phyloP scores from a whole-genome alignment of 257 asterid species.

The Solanum chiquidenum region DNA sequence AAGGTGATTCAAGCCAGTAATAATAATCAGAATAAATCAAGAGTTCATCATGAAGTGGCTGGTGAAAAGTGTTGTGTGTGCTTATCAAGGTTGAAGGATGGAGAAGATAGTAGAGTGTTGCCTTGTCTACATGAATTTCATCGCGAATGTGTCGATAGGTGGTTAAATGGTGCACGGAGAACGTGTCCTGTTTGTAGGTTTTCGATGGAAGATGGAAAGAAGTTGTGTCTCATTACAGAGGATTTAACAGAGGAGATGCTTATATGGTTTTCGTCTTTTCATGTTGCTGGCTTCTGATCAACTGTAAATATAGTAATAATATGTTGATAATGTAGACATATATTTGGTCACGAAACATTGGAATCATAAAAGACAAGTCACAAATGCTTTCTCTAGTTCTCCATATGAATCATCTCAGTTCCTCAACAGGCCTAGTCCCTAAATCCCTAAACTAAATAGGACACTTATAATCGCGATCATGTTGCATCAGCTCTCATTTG shows the following conservation, averaged over 20 bases:
- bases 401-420: background rate
- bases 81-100: slow-evolving; percentile 19
- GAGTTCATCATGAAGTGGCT: background rate
- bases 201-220: slow-evolving; percentile 5
- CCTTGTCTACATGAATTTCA: slow-evolving; percentile 39
- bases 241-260: slow-evolving; percentile 25
- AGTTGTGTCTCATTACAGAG: background rate
- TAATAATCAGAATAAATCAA: slow-evolving; percentile 3
- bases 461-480: no score
- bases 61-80: slow-evolving; percentile 20
- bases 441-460: no score
- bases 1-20: background rate
- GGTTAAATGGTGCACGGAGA: slow-evolving; percentile 17
- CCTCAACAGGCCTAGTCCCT: no score
- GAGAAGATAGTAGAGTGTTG: slow-evolving; percentile 6
- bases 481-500: background rate
- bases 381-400: background rate
- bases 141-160: slow-evolving; percentile 15
- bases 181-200: slow-evolving; percentile 34
- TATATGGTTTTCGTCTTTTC: slow-evolving; percentile 39
- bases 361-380: background rate
- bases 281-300: slow-evolving; percentile 29
- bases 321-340: background rate
- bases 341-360: background rate
- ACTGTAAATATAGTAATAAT: background rate